A percentile compares a stretch with the other conserved stretches of the same genome.
Evolutionary conservation across 2,329 filamentous ascomycete genomes (phyloP).

Genomic region (Xylariaceae sp.): DNA sequence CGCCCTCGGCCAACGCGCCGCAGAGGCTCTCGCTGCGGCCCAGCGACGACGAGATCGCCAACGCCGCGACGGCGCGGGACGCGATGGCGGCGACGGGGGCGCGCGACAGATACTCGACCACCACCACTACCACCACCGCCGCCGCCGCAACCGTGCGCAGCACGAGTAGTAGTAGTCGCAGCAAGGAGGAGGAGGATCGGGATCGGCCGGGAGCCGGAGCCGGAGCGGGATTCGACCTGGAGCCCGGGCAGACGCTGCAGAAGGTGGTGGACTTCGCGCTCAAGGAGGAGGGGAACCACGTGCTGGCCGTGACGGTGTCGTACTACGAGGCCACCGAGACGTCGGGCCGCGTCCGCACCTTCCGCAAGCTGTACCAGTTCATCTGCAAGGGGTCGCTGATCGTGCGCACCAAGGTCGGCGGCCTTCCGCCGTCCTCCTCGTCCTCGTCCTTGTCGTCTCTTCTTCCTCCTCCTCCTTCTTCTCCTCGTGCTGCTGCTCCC

Average conservation of each 20-base stretch:
- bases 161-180: too few relatives aligned
- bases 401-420: constrained; percentile 81
- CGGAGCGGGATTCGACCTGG: too few relatives aligned
- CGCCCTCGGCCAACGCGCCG: constrained; percentile 54
- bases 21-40: constrained; percentile 56
- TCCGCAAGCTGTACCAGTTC: constrained; percentile 94
- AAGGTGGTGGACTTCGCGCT: constrained; percentile 78
- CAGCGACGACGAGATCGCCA: constrained; percentile 26
- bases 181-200: constrained; percentile 2
- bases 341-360: constrained; percentile 68
- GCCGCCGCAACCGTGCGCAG: too few relatives aligned
- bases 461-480: background rate
- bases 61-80: too few relatives aligned
- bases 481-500: too few relatives aligned
- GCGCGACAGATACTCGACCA: too few relatives aligned
- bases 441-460: background rate
- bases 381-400: constrained; percentile 84
- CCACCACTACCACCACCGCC: too few relatives aligned
- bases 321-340: constrained; percentile 82
- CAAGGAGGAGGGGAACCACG: constrained; percentile 89
- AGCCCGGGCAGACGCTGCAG: constrained; percentile 60
- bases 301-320: constrained; percentile 85
- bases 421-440: constrained; percentile 38
- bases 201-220: constrained; percentile 9
- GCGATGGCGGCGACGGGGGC: too few relatives aligned